Evolutionary conservation across 1,284 basidiomycete species (phyloP), one percentile per base, ranked within the genome.

Genomic region (Heterobasidion occidentale): DNA sequence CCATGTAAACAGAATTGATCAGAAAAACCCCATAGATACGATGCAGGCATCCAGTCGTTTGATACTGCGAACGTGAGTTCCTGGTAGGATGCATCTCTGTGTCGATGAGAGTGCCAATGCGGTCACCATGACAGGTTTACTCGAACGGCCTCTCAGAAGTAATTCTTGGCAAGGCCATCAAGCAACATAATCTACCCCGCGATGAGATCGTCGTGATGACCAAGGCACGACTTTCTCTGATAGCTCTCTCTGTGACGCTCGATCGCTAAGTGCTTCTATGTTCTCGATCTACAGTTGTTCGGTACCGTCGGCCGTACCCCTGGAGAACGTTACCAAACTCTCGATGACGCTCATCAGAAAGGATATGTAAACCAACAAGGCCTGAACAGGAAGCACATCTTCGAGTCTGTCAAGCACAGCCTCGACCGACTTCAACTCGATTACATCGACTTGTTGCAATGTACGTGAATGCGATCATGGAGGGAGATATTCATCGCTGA

Each of bases 151-250:
- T 74, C 45, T 77, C 74, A 14, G 81, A 86, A 66, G 64, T 75
- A 33, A 75, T 83, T 58, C 74, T 85, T 47, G 82, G 83, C 14
- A 79, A 82, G 56, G 83, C 81, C 3, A 77, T 86, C 64, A 79
- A 79, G 62, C 64, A 78, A 60, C 72, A 77, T 59, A 68, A 78
- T 34, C 71, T 84, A 34, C 79, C 80, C 4, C 74, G 84, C 17
- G 77, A 80, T 27, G 76, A 79, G 61, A 71, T 83, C 19, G 79
- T 84, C 17, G 71, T 83, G 53, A 68, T 83, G 67, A 82, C 81
- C 44, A 83, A 83, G 71, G 74, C 75, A 46, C 58, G 61, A 42
- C 9, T 20, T n/a, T 50, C 36, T 14, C 34, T n/a, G n/a, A 9
- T 33, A 51, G 27, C 5, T 48, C 19, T 20, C 19, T 48, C 12